Evolutionary conservation across 2,329 filamentous ascomycete species (phyloP).

Genomic region (Pseudocercospora crystallina): DNA sequence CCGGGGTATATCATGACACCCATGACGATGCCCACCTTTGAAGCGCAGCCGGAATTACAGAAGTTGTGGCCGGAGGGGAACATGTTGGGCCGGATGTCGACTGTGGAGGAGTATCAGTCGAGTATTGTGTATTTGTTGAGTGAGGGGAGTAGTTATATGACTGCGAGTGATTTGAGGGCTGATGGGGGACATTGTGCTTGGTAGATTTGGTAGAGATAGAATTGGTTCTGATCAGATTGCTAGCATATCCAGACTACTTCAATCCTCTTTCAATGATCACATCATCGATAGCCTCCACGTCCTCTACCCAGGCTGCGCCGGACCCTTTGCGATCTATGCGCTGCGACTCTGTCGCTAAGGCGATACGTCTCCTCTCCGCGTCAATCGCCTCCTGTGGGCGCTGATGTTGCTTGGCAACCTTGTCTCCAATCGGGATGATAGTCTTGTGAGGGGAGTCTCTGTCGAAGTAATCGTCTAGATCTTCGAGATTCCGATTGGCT

Average conservation of each 20-base stretch:
- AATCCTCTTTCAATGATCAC: too few relatives aligned
- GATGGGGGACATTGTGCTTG: constrained; percentile 8
- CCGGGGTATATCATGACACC: constrained; percentile 10
- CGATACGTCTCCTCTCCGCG: constrained; percentile 26
- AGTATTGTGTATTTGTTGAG: constrained; percentile 6
- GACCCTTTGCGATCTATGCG: neutral
- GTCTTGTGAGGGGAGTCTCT: constrained; percentile 22
- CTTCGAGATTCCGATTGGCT: constrained; percentile 30
- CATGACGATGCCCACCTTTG: constrained; percentile 3
- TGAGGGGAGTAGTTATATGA: constrained; percentile 11
- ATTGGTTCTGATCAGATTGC: too few relatives aligned
- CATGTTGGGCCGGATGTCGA: constrained; percentile 11
- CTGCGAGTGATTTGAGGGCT: constrained; percentile 4
- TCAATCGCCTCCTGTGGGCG: constrained; percentile 26
- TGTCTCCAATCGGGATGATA: constrained; percentile 23
- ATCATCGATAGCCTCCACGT: neutral
- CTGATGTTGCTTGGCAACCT: constrained; percentile 24
- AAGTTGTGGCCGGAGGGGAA: constrained; percentile 8
- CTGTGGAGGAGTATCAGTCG: constrained; percentile 7
- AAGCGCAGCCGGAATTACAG: neutral
- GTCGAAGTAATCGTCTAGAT: constrained; percentile 31
- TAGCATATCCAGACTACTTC: neutral
- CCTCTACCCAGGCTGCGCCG: constrained; percentile 2
- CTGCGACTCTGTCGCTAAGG: constrained; percentile 6
- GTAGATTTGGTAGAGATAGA: neutral